A percentile compares a stretch with the other conserved stretches of the same genome.
Conservation (phyloP, 768 basidiomycete species). For the Roridomyces roridus region DNA sequence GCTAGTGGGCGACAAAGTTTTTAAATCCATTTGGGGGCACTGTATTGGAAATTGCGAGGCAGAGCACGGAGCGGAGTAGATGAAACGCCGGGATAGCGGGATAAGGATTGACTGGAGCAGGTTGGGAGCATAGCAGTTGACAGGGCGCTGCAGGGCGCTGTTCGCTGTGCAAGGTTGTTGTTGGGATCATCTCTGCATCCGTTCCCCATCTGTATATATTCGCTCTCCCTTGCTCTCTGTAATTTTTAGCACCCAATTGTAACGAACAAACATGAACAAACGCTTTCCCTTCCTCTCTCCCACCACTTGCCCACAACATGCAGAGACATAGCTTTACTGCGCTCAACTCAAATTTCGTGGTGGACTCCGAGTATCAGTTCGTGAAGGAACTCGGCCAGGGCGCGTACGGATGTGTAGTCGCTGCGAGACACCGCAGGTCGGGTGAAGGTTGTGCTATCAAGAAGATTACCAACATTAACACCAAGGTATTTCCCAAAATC, state of each 20-base stretch:
- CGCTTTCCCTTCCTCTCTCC: conserved; percentile 19
- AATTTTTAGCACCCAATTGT: no score
- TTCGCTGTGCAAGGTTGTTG: not conserved
- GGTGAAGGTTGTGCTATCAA: conserved; percentile 95
- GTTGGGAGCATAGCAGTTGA: no score
- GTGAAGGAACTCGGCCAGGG: conserved; percentile 98
- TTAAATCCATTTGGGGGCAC: no score
- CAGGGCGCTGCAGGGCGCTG: no score
- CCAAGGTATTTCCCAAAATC: conserved; percentile 59
- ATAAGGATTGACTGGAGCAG: no score
- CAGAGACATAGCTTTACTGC: conserved; percentile 81
- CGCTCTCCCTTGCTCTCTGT: no score
- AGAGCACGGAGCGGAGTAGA: no score
- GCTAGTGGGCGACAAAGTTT: no score
- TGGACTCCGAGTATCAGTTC: conserved; percentile 89
- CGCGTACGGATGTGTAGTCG: conserved; percentile 91
- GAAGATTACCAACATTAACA: conserved; percentile 95
- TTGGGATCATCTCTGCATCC: no score
- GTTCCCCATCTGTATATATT: not conserved
- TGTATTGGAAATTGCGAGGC: no score
- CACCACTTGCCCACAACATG: conserved; percentile 46
- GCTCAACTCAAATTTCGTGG: conserved; percentile 85
- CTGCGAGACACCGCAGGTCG: conserved; percentile 81
- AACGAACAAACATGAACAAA: no score
- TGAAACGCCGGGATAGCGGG: no score